Conservation (phyloP, 129 eudicot genomes). For the Daucus carota region DNA sequence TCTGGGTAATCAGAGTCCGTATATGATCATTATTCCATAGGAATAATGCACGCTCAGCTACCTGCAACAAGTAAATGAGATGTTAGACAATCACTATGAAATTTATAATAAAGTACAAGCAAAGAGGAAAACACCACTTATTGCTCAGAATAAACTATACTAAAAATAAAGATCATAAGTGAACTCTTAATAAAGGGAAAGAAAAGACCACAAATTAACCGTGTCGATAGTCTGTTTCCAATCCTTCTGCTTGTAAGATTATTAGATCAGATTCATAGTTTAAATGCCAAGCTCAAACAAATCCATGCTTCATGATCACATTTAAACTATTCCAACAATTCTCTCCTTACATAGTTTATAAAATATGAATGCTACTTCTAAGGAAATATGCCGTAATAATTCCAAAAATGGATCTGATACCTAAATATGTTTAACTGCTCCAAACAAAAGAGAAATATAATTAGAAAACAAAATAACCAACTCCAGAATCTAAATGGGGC, state of each 20-base stretch:
- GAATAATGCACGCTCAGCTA: constrained; percentile 58
- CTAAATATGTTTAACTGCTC: background rate
- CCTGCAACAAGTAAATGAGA: constrained; percentile 25
- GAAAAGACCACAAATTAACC: background rate
- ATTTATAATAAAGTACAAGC: background rate
- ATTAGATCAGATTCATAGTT: background rate
- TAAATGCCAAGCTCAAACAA: background rate
- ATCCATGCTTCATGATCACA: background rate
- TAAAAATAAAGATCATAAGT: background rate
- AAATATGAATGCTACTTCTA: background rate
- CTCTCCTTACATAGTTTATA: background rate
- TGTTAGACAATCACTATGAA: background rate
- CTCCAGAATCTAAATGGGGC: background rate
- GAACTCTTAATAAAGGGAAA: background rate
- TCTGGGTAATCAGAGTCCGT: constrained; percentile 43
- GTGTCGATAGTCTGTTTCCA: background rate
- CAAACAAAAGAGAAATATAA: background rate
- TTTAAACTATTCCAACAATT: background rate
- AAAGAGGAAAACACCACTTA: background rate
- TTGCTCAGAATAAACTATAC: background rate
- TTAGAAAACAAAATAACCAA: background rate
- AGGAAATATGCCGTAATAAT: too few relatives aligned
- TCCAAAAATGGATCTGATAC: background rate
- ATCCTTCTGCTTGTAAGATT: background rate
- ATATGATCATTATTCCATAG: constrained; percentile 62